These are phyloP conservation scores for Ricinus communis DNA, from an alignment of 345 rosid genomes.

Conservation along the genomic window DNA sequence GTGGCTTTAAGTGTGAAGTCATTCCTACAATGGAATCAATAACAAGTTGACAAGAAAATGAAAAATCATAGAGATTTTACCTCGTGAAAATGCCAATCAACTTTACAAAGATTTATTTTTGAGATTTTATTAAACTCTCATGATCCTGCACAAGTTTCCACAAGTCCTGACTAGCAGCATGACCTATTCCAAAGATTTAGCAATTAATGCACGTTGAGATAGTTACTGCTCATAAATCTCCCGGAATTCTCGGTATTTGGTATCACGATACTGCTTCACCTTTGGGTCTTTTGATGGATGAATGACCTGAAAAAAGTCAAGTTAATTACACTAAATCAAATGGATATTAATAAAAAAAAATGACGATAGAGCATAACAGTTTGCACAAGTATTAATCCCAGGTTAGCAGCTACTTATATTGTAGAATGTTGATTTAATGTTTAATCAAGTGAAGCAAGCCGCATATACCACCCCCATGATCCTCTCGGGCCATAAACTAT, in stretches of 20 bases:
- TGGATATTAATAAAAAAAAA: neutral
- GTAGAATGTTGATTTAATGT: too few relatives aligned
- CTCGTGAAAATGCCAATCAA: neutral
- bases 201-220: constrained; percentile 65
- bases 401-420: neutral
- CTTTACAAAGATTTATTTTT: neutral
- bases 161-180: neutral
- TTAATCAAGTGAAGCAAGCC: too few relatives aligned
- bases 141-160: neutral
- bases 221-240: constrained; percentile 75
- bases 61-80: neutral
- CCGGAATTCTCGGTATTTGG: constrained; percentile 73
- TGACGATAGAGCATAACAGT: neutral
- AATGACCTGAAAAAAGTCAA: constrained; percentile 50
- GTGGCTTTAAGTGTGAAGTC: too few relatives aligned
- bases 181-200: constrained; percentile 56
- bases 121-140: neutral
- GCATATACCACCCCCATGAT: neutral
- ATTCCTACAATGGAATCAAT: too few relatives aligned
- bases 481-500: neutral
- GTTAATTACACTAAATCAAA: neutral
- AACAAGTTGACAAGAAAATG: too few relatives aligned
- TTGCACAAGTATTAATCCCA: too few relatives aligned
- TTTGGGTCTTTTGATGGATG: constrained; percentile 72
- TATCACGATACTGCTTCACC: constrained; percentile 87